Base-by-base conservation (phyloP, 1,139 yeast species). In the Taiozyma sp. region DNA sequence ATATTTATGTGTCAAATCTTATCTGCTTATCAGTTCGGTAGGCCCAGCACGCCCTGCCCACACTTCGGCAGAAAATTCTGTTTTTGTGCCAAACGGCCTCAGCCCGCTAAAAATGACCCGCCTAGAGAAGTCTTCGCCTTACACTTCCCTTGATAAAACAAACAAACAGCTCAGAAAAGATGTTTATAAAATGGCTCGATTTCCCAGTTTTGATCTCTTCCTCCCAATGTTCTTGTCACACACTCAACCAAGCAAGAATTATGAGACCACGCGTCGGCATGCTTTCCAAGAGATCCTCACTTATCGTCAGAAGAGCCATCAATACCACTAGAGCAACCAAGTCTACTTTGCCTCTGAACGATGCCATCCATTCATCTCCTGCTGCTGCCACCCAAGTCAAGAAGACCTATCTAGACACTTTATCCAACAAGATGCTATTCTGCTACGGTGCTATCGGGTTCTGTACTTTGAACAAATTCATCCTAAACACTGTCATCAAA, bases 401-500 rank as follows among this genome's bases (percentile, higher is more conserved):
- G 24, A 32, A 30, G 38, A 55, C 57, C 4, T 71, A 69, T 54
- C 57, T 73, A 48, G 67, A 67, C 48, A 65, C 73, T 0, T 52
- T 72, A 4, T 64, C 72, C 23, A 67, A 59, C 49, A 54, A 61
- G 12, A 68, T 70, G 54, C 70, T 87, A 47, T 65, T 85, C 46
- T 83, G 88, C 0, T 79, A 81, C 58, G 77, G 83, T 28, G 71
- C 84, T 56, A 86, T 87, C 58, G 93, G 93, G 8, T 54, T 80
- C 47, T 84, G 84, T 42, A 86, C 93, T 1, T 60, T 82, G 42
- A 83, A 81, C 67, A 84, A 82, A 61, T 77, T 84, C 44, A 74
- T 82, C 28, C 73, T 87, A 57, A 73, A 83, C 56, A 55, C 78
- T 12, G 84, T 84, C 53, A 84, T 85, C 61, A 82, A 79, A 61